Evolutionary conservation across 164 flowering plant species (phyloP).

Genomic region (Aristolochia fimbriata): DNA sequence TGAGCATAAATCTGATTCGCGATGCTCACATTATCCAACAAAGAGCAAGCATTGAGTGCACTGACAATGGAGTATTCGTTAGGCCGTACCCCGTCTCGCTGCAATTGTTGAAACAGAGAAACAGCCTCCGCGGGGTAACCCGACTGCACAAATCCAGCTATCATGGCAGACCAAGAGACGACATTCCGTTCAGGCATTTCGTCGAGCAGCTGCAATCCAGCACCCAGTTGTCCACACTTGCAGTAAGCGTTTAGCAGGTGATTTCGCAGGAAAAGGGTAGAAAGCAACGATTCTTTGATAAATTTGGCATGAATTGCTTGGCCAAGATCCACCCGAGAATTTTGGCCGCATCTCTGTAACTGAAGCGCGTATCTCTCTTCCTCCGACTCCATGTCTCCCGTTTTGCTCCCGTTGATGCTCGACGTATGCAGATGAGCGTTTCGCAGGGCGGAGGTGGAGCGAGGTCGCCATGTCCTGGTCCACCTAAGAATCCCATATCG

Average conservation of each 20-base stretch:
- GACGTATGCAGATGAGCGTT: no score
- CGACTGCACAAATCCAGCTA: slow-evolving; percentile 45
- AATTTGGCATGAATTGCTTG: slow-evolving; percentile 37
- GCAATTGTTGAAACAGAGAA: slow-evolving; percentile 33
- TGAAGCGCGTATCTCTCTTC: slow-evolving; percentile 9
- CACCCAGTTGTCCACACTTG: slow-evolving; percentile 28
- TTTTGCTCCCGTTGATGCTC: no score
- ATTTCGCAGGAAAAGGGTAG: slow-evolving; percentile 41
- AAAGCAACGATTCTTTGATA: slow-evolving; percentile 24
- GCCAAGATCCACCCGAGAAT: slow-evolving; percentile 1
- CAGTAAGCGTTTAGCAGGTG: slow-evolving; percentile 50
- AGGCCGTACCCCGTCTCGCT: slow-evolving; percentile 23
- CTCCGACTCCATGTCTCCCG: neutral
- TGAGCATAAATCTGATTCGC: slow-evolving; percentile 34
- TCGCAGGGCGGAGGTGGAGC: no score
- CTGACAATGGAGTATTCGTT: slow-evolving; percentile 59
- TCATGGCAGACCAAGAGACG: slow-evolving; percentile 60
- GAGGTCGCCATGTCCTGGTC: no score
- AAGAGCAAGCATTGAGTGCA: slow-evolving; percentile 50
- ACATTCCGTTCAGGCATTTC: slow-evolving; percentile 57
- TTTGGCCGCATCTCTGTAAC: slow-evolving; percentile 6
- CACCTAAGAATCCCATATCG: no score
- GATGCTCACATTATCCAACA: slow-evolving; percentile 10
- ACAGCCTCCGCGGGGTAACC: slow-evolving; percentile 26
- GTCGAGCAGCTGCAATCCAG: slow-evolving; percentile 41